Evolutionary conservation across 2,329 filamentous ascomycete species (phyloP).

Genomic region (Alternaria metachromatica): DNA sequence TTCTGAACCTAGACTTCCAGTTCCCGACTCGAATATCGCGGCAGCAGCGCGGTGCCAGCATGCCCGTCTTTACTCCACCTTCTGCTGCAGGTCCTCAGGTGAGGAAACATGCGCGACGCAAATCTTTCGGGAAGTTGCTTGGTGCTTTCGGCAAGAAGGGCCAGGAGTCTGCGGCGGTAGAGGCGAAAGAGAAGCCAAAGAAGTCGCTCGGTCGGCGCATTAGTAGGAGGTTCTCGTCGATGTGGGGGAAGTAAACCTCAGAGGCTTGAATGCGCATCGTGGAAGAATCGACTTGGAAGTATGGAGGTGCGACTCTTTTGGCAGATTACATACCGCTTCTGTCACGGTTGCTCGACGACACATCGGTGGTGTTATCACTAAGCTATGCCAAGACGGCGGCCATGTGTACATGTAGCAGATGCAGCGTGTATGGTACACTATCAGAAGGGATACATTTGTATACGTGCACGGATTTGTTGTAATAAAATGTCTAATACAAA

Average conservation of each 20-base stretch:
- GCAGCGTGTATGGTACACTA: too few species aligned
- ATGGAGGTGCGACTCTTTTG: too few species aligned
- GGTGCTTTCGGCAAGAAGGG: not conserved
- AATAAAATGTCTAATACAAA: not conserved
- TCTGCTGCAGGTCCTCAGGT: fast-evolving
- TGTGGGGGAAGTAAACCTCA: not conserved
- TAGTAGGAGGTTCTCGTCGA: not conserved
- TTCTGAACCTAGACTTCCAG: not conserved
- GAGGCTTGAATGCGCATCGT: too few species aligned
- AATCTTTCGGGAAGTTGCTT: not conserved
- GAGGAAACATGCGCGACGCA: not conserved
- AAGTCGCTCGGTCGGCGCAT: not conserved
- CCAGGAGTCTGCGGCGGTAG: too few species aligned
- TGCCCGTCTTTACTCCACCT: not conserved
- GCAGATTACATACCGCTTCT: too few species aligned
- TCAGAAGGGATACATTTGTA: too few species aligned
- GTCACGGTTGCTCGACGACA: too few species aligned
- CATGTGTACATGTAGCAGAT: too few species aligned
- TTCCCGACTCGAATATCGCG: not conserved
- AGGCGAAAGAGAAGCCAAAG: not conserved
- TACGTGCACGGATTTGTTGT: too few species aligned
- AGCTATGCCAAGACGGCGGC: too few species aligned
- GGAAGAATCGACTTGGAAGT: too few species aligned
- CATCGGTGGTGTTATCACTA: too few species aligned
- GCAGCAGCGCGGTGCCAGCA: not conserved